A percentile compares a stretch with the other conserved stretches of the same genome.
Evolutionary conservation across 2,329 filamentous ascomycete genomes (phyloP).

Genomic region (Bipolaris zeicola): DNA sequence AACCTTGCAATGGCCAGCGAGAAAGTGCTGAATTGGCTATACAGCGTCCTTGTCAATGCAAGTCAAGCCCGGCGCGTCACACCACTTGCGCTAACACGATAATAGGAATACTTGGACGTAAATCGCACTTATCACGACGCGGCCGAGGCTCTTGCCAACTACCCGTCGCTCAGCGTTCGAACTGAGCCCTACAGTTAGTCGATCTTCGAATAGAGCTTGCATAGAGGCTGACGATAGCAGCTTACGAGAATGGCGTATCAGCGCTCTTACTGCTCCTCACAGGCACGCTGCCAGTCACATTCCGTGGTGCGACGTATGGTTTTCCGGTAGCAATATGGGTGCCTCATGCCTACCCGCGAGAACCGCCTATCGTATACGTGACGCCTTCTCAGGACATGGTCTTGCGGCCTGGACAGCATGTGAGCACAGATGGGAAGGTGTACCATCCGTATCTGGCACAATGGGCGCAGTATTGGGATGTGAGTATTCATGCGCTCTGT

Average conservation of each 20-base stretch:
- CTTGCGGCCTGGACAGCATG: constrained; percentile 90
- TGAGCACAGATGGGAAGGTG: constrained; percentile 88
- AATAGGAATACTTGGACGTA: constrained; percentile 88
- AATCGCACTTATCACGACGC: constrained; percentile 93
- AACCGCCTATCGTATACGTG: constrained; percentile 86
- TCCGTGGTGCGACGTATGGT: constrained; percentile 85
- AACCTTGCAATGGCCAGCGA: constrained; percentile 70
- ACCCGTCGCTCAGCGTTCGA: constrained; percentile 78
- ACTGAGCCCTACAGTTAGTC: constrained; percentile 92
- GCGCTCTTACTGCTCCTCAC: constrained; percentile 84
- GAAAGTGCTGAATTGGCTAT: constrained; percentile 92
- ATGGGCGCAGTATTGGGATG: constrained; percentile 90
- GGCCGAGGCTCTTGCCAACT: constrained; percentile 78
- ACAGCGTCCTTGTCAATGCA: constrained; percentile 75
- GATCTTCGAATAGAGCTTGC: constrained; percentile 1
- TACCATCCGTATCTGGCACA: constrained; percentile 95
- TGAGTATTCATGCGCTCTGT: constrained; percentile 55
- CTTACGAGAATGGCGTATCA: constrained; percentile 85
- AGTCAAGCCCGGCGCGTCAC: not conserved
- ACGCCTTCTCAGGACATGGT: constrained; percentile 87
- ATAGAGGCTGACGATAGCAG: constrained; percentile 55
- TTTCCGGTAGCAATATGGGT: constrained; percentile 95
- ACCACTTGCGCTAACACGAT: not conserved
- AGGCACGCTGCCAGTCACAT: constrained; percentile 88
- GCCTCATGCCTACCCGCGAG: constrained; percentile 84